Conservation (phyloP, 2,329 filamentous ascomycete genomes). For the Fusarium sp. region DNA sequence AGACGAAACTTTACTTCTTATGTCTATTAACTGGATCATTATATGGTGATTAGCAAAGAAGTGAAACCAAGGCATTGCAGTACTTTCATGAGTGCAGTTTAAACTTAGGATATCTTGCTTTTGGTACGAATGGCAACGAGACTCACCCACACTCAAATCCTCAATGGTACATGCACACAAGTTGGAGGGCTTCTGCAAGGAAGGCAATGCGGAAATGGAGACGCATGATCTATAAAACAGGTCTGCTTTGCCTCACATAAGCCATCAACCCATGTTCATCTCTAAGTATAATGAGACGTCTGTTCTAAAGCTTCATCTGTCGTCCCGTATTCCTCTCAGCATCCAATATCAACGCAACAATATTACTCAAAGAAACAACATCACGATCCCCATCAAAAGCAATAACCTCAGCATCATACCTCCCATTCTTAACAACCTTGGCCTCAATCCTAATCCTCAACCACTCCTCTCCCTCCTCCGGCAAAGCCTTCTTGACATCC, state of each 20-base stretch:
- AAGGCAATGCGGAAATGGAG: too few species aligned
- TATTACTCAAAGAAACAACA: conserved; percentile 48
- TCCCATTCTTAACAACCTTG: conserved; percentile 75
- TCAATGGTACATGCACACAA: too few species aligned
- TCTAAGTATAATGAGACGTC: rapidly evolving
- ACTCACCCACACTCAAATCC: too few species aligned
- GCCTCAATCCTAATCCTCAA: conserved; percentile 72
- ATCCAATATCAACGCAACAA: conserved; percentile 48
- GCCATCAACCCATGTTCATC: background rate
- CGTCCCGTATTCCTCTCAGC: conserved; percentile 39
- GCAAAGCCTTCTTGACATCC: conserved; percentile 79
- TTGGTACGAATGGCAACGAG: too few species aligned
- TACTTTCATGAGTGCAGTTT: background rate
- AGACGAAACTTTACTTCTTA: background rate
- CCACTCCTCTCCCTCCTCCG: conserved; percentile 76
- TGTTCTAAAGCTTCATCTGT: conserved; percentile 52
- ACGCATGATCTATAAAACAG: too few species aligned
- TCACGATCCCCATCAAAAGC: conserved; percentile 63
- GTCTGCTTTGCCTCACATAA: background rate
- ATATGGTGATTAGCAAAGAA: rapidly evolving
- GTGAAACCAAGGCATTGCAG: background rate
- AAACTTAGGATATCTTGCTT: background rate
- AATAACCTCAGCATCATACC: conserved; percentile 79
- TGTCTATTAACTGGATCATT: background rate
- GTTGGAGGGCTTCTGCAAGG: too few species aligned